Base-by-base conservation (phyloP, 495 filamentous ascomycete genomes). In the Tuber indicum region DNA sequence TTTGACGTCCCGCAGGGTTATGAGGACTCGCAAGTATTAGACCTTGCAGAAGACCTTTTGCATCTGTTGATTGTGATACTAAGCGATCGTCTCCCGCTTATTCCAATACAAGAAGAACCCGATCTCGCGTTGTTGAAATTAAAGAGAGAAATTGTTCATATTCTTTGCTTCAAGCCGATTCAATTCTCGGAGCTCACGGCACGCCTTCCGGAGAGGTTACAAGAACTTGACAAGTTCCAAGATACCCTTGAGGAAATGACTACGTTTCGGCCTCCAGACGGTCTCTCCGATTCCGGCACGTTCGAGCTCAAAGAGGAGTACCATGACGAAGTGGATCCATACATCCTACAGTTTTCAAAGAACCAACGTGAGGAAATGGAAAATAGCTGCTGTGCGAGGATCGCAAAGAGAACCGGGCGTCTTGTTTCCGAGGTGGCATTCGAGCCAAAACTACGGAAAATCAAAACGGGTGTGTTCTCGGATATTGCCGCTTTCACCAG, bases 311-410 rank as follows among this genome's bases (percentile, higher is more conserved):
- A 95, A 84, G 89, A 91, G 0, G 88, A 97, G 75, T 93, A 91
- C 78, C 87, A 97, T 43, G 91, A 92, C 74, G 88, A 96, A 42
- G 89, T 98, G 44, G 96, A 99, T 84, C 96, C 96, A 7, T 99
- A 98, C 82, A 93, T 93, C 80, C 91, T 94, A 21, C 93, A 98
- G 79, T 99, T 96, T 85, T 94, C 89, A 78, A 96, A 97, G 84
- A 98, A 98, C 83, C 96, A 98, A 84, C 91, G 96, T 42, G 96
- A 99, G 81, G 96, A 99, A 83, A 92, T 94, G 0, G 96, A 99
- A 85, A 91, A 87, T 74, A 91, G 92, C 26, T 97, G 94, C 84
- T 92, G 90, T 75, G 91, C 91, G 73, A 91, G 93, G 88, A 89
- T 94, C 86, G 91, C 93, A 14, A 95, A 96, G 85, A 92, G 92